Evolutionary conservation across 345 rosid species (phyloP).

Genomic region (Citrus unshiu): DNA sequence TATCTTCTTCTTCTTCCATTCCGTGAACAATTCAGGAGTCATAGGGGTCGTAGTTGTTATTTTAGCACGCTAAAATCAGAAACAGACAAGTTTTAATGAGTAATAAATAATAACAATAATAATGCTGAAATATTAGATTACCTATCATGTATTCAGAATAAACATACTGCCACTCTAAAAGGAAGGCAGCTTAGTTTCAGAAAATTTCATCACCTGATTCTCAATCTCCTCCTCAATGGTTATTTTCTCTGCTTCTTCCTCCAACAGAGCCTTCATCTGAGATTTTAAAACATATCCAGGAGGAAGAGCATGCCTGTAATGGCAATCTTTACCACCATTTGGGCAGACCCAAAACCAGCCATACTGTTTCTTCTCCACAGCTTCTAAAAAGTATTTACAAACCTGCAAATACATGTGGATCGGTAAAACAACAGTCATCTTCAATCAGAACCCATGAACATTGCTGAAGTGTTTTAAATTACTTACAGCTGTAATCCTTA

Average conservation of each 20-base stretch:
- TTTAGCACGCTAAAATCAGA: constrained; percentile 46
- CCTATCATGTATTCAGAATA: background rate
- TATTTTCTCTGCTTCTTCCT: constrained; percentile 55
- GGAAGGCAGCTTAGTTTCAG: constrained; percentile 1
- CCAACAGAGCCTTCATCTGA: constrained; percentile 67
- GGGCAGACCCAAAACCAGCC: constrained; percentile 85
- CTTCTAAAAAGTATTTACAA: constrained; percentile 64
- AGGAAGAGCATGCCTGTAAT: constrained; percentile 76
- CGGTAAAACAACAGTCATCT: background rate
- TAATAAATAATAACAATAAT: background rate
- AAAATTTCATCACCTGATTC: constrained; percentile 40
- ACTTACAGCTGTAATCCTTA: background rate
- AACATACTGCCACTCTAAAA: background rate
- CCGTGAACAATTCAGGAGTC: constrained; percentile 53
- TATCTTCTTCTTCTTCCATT: constrained; percentile 63
- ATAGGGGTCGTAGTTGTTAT: constrained; percentile 44
- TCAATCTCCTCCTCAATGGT: constrained; percentile 66
- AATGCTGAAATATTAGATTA: background rate
- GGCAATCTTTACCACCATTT: constrained; percentile 65
- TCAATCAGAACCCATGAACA: background rate
- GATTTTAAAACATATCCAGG: constrained; percentile 63
- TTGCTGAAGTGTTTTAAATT: background rate
- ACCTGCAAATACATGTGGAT: constrained; percentile 31
- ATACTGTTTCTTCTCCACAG: constrained; percentile 75
- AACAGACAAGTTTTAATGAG: background rate